These are phyloP conservation scores for Sporothrix variecibatus DNA, from an alignment of 2,329 filamentous ascomycete species.

Conservation along the genomic window DNA sequence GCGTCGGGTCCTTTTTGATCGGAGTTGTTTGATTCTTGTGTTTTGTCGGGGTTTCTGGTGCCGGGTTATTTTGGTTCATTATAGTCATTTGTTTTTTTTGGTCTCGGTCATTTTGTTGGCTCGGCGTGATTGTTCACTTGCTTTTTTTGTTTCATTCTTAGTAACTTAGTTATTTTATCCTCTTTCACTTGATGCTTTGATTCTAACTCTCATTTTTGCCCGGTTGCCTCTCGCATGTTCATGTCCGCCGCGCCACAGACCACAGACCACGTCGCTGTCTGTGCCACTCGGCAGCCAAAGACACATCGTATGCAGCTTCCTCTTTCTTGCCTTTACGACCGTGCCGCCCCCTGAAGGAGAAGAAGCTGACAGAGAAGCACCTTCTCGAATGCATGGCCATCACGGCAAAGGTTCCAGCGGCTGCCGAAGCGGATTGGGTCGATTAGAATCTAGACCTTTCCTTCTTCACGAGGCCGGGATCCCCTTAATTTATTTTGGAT, in stretches of 20 bases:
- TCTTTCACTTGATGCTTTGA: neutral
- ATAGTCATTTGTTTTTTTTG: neutral
- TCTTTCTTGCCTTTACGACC: slow-evolving; percentile 2
- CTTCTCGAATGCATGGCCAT: neutral
- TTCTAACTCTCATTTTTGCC: neutral
- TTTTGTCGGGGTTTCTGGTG: neutral
- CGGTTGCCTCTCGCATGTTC: neutral
- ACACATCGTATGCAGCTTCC: neutral
- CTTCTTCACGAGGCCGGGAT: neutral
- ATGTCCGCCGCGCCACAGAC: neutral
- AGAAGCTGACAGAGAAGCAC: neutral
- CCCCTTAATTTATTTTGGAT: neutral
- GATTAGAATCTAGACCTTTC: neutral
- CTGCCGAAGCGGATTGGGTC: neutral
- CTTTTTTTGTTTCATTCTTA: neutral
- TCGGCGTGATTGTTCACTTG: neutral
- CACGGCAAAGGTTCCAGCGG: neutral
- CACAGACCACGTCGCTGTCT: neutral
- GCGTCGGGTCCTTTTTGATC: neutral
- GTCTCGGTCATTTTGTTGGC: neutral
- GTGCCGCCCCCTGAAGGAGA: slow-evolving; percentile 9
- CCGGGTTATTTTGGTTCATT: neutral
- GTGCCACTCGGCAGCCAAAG: neutral
- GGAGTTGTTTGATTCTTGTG: neutral
- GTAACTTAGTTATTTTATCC: too few relatives aligned